Base-by-base conservation (phyloP, 495 filamentous ascomycete species). In the Hypoxylon fragiforme region DNA sequence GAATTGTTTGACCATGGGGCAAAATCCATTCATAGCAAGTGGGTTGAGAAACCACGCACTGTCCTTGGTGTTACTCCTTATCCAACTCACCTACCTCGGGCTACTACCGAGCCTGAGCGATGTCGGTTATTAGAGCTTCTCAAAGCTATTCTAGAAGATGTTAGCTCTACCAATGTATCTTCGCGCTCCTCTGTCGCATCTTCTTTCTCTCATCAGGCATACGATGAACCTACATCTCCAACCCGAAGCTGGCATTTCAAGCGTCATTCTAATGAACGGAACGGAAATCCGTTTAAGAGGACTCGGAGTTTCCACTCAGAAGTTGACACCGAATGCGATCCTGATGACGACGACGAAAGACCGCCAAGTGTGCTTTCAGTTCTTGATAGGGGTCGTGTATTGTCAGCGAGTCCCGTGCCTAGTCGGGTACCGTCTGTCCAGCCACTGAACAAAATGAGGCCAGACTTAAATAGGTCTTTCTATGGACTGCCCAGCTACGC, bases 331-430 rank as follows among this genome's bases (percentile, higher is more conserved):
- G 58, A 62, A 14, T 42, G 24, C 32, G 60, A 66, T 12, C 60
- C 58, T 14, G 58, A 63, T 22, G 62, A 64, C 24, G 24, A 64
- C 24, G 24, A 28, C 13, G 50, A 57, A 15, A 49, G 58, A 37
- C 46, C 65, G n/a, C 41, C 58, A 3, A 65, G 52, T 24, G 58
- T 56, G 4, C 52, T 67, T 37, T 60, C 62, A 24, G 40, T 53
- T 37, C 50, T 65, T 22, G 65, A 65, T 58, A 57, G 57, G 24
- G 62, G 65, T 3, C 54, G 54, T 15, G 57, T 67, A 31, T 47
- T 39, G 24, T 50, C 57, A 13, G 50, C 47, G 16, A 59, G 55
- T 11, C 55, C 55, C 3, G 5, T 50, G 3, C 60, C 46, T 15
- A 59, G 62, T 44, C 40, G 50, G 39, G 7, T 31, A 3, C 14